Base-by-base conservation (phyloP, 495 filamentous ascomycete genomes). In the Oleoguttula mirabilis region DNA sequence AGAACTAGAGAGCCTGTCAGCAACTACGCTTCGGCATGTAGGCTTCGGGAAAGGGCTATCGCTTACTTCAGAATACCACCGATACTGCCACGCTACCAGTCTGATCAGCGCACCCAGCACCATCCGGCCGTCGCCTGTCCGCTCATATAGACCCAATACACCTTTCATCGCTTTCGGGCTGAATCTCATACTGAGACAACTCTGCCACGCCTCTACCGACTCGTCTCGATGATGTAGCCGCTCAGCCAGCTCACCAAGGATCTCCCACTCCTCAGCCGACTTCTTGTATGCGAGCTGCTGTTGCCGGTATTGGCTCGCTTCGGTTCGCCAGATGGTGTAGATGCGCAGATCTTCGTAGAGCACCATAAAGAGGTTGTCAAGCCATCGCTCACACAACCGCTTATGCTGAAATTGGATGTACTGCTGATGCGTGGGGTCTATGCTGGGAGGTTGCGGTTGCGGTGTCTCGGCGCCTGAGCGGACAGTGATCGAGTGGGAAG, bases 341-440 rank as follows among this genome's bases (percentile, higher is more conserved):
- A 98, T 87, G 21, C 90, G 84, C 8, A 98, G 74, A 55, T 98
- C 90, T 60, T 98, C 90, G 57, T 96, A 98, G 1, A 96, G 73
- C 0, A 96, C 88, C 90, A 98, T 98, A 67, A 98, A 96, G 23
- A 98, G 74, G 51, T 93, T 96, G 62, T 98, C 90, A 2, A 98
- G 74, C 90, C 90, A 98, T 48, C 90, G 76, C 58, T 98, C 90
- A 55, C 90, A 98, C 3, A 98, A 76, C 1, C 90, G 80, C 66
- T 98, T 98, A 63, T 95, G 90, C 47, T 85, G 86, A 57, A 98
- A 84, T 44, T 79, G 72, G 7, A 75, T 71, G 55, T 78, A 80
- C 39, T 65, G 54, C 19, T 53, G 43, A 40, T 73, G 65, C 1
- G 67, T 64, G 19, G 68, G 60, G 45, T 70, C 67, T 16, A 28